These are phyloP conservation scores for Canariomyces notabilis DNA, from an alignment of 2,329 filamentous ascomycete genomes.

Conservation along the genomic window DNA sequence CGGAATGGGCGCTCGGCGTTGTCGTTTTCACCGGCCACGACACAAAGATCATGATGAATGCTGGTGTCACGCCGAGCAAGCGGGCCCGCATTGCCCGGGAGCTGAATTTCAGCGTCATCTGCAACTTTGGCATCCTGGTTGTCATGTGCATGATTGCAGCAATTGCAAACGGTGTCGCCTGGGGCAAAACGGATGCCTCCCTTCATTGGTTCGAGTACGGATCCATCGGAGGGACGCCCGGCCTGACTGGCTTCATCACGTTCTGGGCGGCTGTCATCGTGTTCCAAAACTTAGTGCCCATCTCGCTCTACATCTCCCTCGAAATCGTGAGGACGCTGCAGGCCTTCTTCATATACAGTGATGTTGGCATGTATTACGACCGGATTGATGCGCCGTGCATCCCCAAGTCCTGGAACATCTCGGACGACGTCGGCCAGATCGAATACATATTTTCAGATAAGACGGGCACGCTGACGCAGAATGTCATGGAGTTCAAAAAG, in stretches of 20 bases:
- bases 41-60: slow-evolving; percentile 99
- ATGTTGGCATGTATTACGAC: slow-evolving; percentile 95
- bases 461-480: slow-evolving; percentile 83
- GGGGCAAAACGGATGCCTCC: slow-evolving; percentile 70
- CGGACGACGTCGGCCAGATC: slow-evolving; percentile 94
- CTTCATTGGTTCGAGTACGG: slow-evolving; percentile 79
- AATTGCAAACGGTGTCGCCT: slow-evolving; percentile 78
- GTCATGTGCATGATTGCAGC: slow-evolving; percentile 83
- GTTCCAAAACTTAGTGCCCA: slow-evolving; percentile 98
- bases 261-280: slow-evolving; percentile 94
- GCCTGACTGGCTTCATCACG: slow-evolving; percentile 85
- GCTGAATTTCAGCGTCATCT: slow-evolving; percentile 94
- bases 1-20: slow-evolving; percentile 89
- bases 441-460: slow-evolving; percentile 99
- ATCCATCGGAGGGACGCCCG: slow-evolving; percentile 68
- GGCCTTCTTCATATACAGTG: slow-evolving; percentile 96
- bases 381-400: slow-evolving; percentile 90
- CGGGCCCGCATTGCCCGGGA: slow-evolving; percentile 85
- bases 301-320: slow-evolving; percentile 94
- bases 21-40: slow-evolving; percentile 94
- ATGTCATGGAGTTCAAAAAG: slow-evolving; percentile 99
- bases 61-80: slow-evolving; percentile 91
- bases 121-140: slow-evolving; percentile 89
- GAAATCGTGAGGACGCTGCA: slow-evolving; percentile 93
- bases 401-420: slow-evolving; percentile 98